phyloP scores from a whole-genome alignment of 306 rosid species.

The Abrus pulchellus region DNA sequence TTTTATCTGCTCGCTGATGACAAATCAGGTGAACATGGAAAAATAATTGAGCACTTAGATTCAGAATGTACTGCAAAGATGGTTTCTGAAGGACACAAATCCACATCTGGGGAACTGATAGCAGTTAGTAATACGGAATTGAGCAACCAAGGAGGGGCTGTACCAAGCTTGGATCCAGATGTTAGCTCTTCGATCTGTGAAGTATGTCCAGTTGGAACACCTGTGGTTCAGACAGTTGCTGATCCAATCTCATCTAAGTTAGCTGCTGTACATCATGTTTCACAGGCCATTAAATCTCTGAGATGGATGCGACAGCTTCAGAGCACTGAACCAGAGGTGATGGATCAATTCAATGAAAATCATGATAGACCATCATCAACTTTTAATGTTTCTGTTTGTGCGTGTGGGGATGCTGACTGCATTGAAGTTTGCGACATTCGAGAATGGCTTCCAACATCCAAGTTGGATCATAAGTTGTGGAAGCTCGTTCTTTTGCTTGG shows the following conservation, averaged over 20 bases:
- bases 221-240: constrained; percentile 81
- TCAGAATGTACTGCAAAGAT: constrained; percentile 61
- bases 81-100: constrained; percentile 58
- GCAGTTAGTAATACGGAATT: constrained; percentile 52
- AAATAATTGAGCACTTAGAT: constrained; percentile 52
- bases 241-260: constrained; percentile 95
- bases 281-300: constrained; percentile 96
- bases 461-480: constrained; percentile 91
- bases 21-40: constrained; percentile 56
- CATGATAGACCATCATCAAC: constrained; percentile 64
- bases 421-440: constrained; percentile 97
- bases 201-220: constrained; percentile 67
- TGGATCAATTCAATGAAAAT: constrained; percentile 60
- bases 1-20: constrained; percentile 55
- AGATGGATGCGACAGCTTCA: constrained; percentile 95
- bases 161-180: constrained; percentile 48
- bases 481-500: constrained; percentile 97
- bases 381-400: constrained; percentile 78
- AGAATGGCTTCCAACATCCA: constrained; percentile 96
- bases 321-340: constrained; percentile 67
- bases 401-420: constrained; percentile 96
- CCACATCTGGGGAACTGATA: constrained; percentile 54
- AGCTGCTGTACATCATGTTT: constrained; percentile 97
- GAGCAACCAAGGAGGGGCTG: constrained; percentile 53
- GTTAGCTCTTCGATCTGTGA: constrained; percentile 56